These are phyloP conservation scores for Orobanche coerulescens DNA, from an alignment of 257 asterid species.

Conservation along the genomic window DNA sequence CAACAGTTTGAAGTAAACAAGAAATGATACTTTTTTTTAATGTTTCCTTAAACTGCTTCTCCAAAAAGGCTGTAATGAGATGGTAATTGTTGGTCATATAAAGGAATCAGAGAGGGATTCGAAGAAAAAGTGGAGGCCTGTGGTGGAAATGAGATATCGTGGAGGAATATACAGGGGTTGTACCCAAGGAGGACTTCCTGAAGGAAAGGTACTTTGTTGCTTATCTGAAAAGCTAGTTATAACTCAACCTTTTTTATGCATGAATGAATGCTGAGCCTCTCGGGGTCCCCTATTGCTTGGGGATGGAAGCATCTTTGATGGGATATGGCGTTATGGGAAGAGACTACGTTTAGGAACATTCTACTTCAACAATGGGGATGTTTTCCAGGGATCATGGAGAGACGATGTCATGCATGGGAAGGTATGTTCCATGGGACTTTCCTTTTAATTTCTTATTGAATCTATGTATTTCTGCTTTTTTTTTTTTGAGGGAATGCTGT, in stretches of 20 bases:
- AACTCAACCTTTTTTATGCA: conserved; percentile 7
- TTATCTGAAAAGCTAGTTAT: conserved; percentile 16
- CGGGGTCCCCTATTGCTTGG: conserved; percentile 81
- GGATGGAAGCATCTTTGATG: conserved; percentile 88
- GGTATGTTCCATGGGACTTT: conserved; percentile 27
- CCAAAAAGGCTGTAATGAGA: conserved; percentile 7
- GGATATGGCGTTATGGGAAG: conserved; percentile 96
- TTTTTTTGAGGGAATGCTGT: too few relatives aligned
- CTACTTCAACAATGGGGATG: conserved; percentile 87
- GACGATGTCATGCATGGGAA: conserved; percentile 98
- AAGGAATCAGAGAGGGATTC: conserved; percentile 92
- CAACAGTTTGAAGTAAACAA: background rate
- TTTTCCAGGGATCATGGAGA: conserved; percentile 95
- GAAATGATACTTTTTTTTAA: background rate
- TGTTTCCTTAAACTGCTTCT: background rate
- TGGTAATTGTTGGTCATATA: conserved; percentile 21
- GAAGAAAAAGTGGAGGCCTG: conserved; percentile 78
- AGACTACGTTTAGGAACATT: conserved; percentile 81
- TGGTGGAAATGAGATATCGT: conserved; percentile 73
- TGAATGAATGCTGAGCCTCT: conserved; percentile 15
- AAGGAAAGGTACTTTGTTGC: conserved; percentile 74
- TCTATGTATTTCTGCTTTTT: too few relatives aligned
- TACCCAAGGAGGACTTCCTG: conserved; percentile 96
- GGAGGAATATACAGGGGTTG: conserved; percentile 89
- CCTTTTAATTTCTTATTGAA: conserved; percentile 13